Conservation (phyloP, 768 basidiomycete genomes). For the Psilocybe cyanescens region DNA sequence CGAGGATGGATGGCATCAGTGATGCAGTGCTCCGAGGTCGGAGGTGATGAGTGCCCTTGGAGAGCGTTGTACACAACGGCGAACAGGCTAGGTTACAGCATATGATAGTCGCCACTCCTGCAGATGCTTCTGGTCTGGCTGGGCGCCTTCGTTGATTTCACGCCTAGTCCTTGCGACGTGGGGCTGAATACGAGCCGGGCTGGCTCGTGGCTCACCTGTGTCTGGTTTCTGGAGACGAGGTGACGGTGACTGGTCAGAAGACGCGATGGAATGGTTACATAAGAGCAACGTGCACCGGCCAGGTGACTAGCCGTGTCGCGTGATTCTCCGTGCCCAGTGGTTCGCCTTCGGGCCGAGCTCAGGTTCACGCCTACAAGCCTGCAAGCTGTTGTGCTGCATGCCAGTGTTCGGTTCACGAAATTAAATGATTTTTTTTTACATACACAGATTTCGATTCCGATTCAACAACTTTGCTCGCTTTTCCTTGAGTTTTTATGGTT, state of each 20-base stretch:
- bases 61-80: no score
- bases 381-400: no score
- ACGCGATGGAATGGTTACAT: conserved; percentile 5
- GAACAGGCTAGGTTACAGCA: no score
- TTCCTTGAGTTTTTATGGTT: neutral
- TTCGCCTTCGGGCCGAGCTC: conserved; percentile 7
- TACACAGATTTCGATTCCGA: no score
- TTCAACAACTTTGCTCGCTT: neutral
- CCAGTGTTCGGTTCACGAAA: conserved; percentile 7
- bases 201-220: conserved; percentile 4
- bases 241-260: conserved; percentile 7
- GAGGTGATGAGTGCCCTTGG: no score
- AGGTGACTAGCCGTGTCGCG: conserved; percentile 11
- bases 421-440: conserved; percentile 2
- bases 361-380: neutral
- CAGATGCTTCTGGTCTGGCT: no score
- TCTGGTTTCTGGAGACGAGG: conserved; percentile 1
- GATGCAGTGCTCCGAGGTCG: no score
- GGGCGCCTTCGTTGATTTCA: no score
- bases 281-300: conserved; percentile 13
- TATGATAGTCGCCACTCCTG: no score
- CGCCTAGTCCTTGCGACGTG: neutral
- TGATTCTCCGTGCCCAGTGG: conserved; percentile 9
- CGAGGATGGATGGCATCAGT: no score
- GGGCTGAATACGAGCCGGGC: neutral